phyloP scores from a whole-genome alignment of 768 basidiomycete genomes.

The Pisolithus marmoratus region DNA sequence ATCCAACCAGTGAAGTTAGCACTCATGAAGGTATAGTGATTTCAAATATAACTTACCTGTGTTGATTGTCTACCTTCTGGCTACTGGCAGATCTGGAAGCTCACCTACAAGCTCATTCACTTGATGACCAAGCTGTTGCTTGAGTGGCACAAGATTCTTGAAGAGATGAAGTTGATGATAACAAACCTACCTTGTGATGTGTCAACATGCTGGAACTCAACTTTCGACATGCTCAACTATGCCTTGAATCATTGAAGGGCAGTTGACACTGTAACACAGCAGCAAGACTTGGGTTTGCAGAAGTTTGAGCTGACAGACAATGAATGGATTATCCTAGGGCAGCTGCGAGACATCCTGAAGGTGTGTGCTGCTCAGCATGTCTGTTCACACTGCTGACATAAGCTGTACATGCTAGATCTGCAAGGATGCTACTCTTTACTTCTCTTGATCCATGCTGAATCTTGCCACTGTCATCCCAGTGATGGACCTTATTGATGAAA shows the following conservation, averaged over 20 bases:
- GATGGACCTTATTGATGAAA: constrained; percentile 5
- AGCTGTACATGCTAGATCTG: constrained; percentile 6
- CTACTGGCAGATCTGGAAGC: no score
- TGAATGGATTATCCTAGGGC: constrained; percentile 19
- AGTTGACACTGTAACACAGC: constrained; percentile 14
- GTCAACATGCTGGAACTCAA: constrained; percentile 13
- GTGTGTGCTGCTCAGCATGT: constrained; percentile 2
- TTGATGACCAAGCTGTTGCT: no score
- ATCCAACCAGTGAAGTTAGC: neutral
- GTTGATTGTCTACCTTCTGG: no score
- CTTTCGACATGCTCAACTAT: constrained; percentile 17
- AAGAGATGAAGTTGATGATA: no score
- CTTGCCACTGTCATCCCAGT: neutral
- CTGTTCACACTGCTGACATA: neutral
- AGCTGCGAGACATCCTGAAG: constrained; percentile 17
- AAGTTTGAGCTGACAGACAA: constrained; percentile 6
- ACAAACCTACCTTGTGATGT: constrained; percentile 7
- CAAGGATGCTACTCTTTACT: constrained; percentile 16
- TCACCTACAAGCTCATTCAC: no score
- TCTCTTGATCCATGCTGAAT: neutral
- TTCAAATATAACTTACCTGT: no score
- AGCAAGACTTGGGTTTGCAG: constrained; percentile 7
- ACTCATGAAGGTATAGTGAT: constrained; percentile 1
- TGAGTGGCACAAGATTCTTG: no score
- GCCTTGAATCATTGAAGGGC: constrained; percentile 17